A percentile compares a stretch with the other conserved stretches of the same genome.
Conservation (phyloP, 225 moss, liverwort and hornwort genomes). For the Ulota crispa region DNA sequence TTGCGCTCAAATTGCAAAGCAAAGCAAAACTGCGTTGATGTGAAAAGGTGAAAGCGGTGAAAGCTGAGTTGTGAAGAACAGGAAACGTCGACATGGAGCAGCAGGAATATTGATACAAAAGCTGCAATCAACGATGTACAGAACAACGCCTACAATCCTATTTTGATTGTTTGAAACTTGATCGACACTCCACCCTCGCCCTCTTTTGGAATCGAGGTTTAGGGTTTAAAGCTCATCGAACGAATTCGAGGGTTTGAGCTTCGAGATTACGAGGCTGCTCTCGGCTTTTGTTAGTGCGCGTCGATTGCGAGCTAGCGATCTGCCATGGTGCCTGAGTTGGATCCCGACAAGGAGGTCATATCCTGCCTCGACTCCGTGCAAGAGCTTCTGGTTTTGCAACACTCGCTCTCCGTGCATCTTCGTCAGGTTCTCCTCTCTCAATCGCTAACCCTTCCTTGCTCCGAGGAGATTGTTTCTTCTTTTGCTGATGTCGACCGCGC, state of each 20-base stretch:
- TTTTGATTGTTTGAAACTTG: background rate
- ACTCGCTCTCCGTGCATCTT: constrained; percentile 43
- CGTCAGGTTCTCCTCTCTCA: constrained; percentile 38
- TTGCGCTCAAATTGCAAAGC: background rate
- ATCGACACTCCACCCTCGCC: background rate
- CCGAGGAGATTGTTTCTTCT: background rate
- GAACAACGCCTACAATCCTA: background rate
- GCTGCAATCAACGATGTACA: background rate
- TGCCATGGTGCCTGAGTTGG: constrained; percentile 17
- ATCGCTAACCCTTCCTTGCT: constrained; percentile 2
- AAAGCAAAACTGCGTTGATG: background rate
- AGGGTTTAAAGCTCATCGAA: background rate
- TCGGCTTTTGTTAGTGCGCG: background rate
- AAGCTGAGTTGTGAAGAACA: background rate
- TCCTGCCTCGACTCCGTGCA: constrained; percentile 55
- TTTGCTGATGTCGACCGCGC: constrained; percentile 24
- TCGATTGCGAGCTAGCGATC: background rate
- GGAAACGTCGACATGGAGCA: background rate
- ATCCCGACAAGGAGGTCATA: constrained; percentile 41
- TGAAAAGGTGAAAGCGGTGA: background rate
- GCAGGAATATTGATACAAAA: background rate
- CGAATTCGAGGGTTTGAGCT: background rate
- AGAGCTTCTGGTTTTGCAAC: constrained; percentile 39
- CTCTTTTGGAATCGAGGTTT: background rate
- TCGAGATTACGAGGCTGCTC: background rate